Percentiles rank a stretch among this genome's conserved stretches.
Evolutionary conservation across 345 rosid species (phyloP).

Genomic region (Punica granatum): DNA sequence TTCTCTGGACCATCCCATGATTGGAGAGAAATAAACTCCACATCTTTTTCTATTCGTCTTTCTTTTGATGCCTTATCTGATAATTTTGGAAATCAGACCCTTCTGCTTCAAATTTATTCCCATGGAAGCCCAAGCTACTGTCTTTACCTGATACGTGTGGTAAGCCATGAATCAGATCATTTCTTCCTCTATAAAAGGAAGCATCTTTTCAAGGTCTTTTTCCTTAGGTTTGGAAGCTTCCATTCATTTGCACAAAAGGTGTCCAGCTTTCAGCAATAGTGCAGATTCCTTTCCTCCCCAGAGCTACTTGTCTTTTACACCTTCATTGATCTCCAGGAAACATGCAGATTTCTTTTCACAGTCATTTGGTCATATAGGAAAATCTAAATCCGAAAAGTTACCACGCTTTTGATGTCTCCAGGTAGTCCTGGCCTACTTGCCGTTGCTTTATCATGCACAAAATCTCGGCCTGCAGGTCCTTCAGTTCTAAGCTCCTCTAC

Average conservation of each 20-base stretch:
- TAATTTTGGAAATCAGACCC: neutral
- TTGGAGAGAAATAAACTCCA: no score
- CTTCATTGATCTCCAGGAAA: neutral
- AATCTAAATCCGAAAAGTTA: neutral
- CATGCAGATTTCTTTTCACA: neutral
- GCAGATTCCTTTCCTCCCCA: neutral
- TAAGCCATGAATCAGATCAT: neutral
- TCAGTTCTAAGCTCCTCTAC: no score
- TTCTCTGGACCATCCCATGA: neutral
- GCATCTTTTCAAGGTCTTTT: neutral
- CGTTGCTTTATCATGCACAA: no score
- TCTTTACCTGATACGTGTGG: neutral
- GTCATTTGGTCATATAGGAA: neutral
- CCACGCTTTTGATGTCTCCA: neutral
- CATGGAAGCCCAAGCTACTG: neutral
- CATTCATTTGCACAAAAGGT: neutral
- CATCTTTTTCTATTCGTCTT: neutral
- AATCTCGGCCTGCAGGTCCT: no score
- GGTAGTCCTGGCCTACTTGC: neutral
- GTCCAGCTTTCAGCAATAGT: neutral
- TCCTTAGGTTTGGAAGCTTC: neutral
- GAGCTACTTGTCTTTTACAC: neutral
- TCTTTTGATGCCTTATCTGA: neutral
- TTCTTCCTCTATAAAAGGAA: neutral
- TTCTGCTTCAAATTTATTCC: neutral